Base-by-base conservation (phyloP, 1,139 yeast genomes). In the Yarrowia galli region DNA sequence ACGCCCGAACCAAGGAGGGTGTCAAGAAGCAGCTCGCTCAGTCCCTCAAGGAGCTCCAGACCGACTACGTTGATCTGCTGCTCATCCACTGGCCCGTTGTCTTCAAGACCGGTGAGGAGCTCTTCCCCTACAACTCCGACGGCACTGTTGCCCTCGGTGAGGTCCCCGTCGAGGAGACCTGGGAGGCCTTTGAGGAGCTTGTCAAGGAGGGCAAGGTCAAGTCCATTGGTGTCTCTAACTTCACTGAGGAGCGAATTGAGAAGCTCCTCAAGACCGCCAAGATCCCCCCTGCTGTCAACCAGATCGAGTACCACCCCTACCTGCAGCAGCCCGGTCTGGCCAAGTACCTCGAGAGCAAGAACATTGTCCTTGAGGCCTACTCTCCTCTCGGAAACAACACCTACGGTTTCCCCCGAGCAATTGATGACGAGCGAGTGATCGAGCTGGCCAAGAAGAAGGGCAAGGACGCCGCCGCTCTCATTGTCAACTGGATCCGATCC, bases 281-380 rank as follows among this genome's bases (percentile, higher is more conserved):
- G 72, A 86, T 91, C 75, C 85, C 81, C 74, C 97, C 97, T 66
- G 90, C 89, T 67, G 91, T 85, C 68, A 83, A 89, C 74, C 97
- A 92, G 80, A 89, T 92, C 75, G 97, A 92, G 81, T 92, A 89
- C 78, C 97, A 91, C 78, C 97, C 97, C 71, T 91, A 89, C 82
- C 84, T 91, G 77, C 90, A 89, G 73, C 97, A 91, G 80, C 85
- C 85, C 70, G 83, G 83, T 73, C 82, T 91, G 76, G 78, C 90
- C 70, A 84, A 87, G 72, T 90, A 80, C 76, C 89, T 85, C 71
- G 85, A 89, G 76, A 75, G 79, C 53, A 79, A 85, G 71, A 87
- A 84, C 66, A 85, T 91, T 75, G 88, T 86, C 67, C 83, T 91
- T 72, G 89, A 91, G 67, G 97, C 89, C 25, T 92, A 92, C 82